A percentile compares a stretch with the other conserved stretches of the same genome.
Conservation (phyloP, 179 eudicot genomes). For the Dionaea muscipula region DNA sequence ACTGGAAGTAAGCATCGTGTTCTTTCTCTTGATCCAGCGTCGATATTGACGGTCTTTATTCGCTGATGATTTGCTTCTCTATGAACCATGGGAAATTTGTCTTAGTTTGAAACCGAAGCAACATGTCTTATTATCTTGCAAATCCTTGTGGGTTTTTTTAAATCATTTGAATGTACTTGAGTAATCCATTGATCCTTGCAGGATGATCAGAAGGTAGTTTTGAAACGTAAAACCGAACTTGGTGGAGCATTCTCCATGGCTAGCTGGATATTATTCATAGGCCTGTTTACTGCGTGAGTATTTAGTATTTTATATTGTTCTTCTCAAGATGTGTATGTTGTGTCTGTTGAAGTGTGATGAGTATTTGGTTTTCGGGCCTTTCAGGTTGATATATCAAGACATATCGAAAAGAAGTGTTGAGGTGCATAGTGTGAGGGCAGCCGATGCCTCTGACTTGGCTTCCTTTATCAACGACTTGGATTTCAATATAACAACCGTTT, state of each 20-base stretch:
- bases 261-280: conserved; percentile 85
- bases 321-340: neutral
- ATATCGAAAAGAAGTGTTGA: conserved; percentile 62
- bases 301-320: conserved; percentile 8
- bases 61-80: no score
- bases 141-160: neutral
- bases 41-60: no score
- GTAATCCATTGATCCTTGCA: conserved; percentile 15
- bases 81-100: no score
- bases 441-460: conserved; percentile 70
- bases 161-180: neutral
- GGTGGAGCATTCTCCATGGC: conserved; percentile 92
- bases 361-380: conserved; percentile 9
- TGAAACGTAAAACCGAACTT: conserved; percentile 88
- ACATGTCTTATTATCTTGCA: neutral
- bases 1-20: no score
- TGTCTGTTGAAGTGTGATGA: neutral
- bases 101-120: no score
- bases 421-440: conserved; percentile 70
- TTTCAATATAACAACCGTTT: conserved; percentile 76
- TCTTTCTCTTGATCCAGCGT: no score
- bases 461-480: conserved; percentile 65
- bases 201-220: conserved; percentile 82
- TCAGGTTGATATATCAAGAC: conserved; percentile 77
- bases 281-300: conserved; percentile 85